Evolutionary conservation across 108 stramenopile genomes (phyloP).

Genomic region (Cylindrotheca fusiformis): DNA sequence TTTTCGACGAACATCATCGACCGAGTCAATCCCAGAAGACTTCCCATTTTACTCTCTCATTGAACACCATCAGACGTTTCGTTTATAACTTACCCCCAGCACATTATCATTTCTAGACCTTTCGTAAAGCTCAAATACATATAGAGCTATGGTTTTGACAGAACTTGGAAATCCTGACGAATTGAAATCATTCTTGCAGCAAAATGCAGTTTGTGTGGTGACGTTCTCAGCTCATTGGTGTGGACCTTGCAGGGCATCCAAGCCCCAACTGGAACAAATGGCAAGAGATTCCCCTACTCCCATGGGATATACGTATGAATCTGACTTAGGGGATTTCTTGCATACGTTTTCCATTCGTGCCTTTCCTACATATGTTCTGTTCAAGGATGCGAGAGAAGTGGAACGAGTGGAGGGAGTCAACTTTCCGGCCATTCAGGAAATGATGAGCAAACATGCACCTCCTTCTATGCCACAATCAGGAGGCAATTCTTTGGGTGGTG

Average conservation of each 20-base stretch:
- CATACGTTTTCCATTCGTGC: conserved; percentile 63
- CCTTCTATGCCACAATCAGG: conserved; percentile 28
- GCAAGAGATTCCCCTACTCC: conserved; percentile 25
- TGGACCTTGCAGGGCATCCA: conserved; percentile 67
- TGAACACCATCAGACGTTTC: no score
- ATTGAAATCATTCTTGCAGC: conserved; percentile 45
- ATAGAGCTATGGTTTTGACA: conserved; percentile 51
- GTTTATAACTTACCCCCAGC: no score
- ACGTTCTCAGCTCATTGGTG: conserved; percentile 70
- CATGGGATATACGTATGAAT: conserved; percentile 68
- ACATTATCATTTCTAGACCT: no score
- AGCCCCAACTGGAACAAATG: conserved; percentile 56
- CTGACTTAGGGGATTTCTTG: conserved; percentile 56
- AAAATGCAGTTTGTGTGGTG: conserved; percentile 39
- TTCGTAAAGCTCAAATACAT: no score
- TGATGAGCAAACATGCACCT: conserved; percentile 40
- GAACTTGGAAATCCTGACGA: conserved; percentile 48
- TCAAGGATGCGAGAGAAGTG: conserved; percentile 32
- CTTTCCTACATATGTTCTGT: conserved; percentile 79
- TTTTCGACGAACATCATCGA: no score
- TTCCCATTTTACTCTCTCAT: no score
- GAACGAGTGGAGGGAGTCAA: conserved; percentile 73
- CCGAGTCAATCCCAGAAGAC: no score
- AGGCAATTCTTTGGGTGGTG: conserved; percentile 66
- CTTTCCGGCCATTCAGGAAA: conserved; percentile 49